phyloP scores from a whole-genome alignment of 345 rosid genomes.

The Dimocarpus longan region DNA sequence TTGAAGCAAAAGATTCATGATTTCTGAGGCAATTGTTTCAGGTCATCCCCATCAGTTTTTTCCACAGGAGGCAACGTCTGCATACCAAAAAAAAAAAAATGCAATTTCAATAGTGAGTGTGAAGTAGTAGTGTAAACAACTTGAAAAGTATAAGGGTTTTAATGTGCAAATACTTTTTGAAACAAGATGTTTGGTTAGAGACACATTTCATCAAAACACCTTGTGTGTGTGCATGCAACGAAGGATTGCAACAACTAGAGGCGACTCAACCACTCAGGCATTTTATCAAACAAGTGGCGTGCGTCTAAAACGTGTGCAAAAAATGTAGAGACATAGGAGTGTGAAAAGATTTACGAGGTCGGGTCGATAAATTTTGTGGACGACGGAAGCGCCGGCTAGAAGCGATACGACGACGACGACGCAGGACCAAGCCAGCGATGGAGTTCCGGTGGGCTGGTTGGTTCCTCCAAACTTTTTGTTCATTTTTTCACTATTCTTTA shows the following conservation, averaged over 20 bases:
- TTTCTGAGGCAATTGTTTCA: slow-evolving; percentile 17
- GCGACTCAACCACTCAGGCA: slow-evolving; percentile 19
- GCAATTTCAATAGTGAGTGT: too few species aligned
- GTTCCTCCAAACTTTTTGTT: slow-evolving; percentile 51
- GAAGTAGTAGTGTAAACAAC: too few species aligned
- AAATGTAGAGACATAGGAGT: too few species aligned
- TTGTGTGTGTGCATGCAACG: neutral
- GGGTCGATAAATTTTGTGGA: slow-evolving; percentile 70
- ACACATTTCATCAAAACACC: neutral
- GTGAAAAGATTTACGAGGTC: slow-evolving; percentile 45
- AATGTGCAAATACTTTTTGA: too few species aligned
- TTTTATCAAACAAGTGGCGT: slow-evolving; percentile 46
- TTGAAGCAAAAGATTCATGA: slow-evolving; percentile 3
- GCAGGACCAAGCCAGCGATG: slow-evolving; percentile 63
- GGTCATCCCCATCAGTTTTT: slow-evolving; percentile 25
- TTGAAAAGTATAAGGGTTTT: too few species aligned
- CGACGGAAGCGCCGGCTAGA: slow-evolving; percentile 76
- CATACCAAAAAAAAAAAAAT: neutral
- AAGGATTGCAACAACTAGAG: too few species aligned
- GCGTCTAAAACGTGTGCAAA: neutral
- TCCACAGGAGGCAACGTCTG: slow-evolving; percentile 56
- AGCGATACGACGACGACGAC: slow-evolving; percentile 64
- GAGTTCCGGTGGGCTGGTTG: slow-evolving; percentile 64
- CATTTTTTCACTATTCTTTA: slow-evolving; percentile 25
- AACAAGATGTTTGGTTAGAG: too few species aligned